These are phyloP conservation scores for Solanum hybrid DNA, from an alignment of 305 asterid species.

Conservation along the genomic window DNA sequence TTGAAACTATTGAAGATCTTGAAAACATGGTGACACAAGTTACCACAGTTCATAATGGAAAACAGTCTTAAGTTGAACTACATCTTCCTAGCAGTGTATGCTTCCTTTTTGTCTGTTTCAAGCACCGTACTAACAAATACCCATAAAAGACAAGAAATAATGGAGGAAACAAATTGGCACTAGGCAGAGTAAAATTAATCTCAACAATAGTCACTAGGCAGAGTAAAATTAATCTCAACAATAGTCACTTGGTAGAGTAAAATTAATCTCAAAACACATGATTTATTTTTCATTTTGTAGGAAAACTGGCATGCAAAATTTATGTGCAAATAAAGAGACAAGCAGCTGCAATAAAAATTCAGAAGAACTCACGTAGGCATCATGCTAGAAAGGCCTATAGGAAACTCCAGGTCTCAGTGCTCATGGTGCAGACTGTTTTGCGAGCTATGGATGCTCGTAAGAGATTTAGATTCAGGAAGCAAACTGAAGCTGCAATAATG, in stretches of 20 bases:
- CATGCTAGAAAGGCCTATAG: slow-evolving; percentile 54
- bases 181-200: not conserved
- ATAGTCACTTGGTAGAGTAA: not conserved
- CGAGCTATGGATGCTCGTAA: slow-evolving; percentile 71
- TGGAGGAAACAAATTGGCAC: not conserved
- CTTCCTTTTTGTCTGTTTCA: not conserved
- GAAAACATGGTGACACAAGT: not conserved
- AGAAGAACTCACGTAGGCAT: slow-evolving; percentile 43
- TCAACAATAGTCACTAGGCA: not conserved
- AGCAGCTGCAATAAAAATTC: slow-evolving; percentile 86
- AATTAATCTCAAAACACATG: not conserved
- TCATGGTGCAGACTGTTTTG: slow-evolving; percentile 73
- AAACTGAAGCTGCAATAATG: slow-evolving; percentile 66
- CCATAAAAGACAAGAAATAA: not conserved
- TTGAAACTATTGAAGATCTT: slow-evolving; percentile 7
- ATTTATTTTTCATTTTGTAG: slow-evolving; percentile 31
- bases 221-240: not conserved
- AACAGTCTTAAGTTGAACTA: not conserved
- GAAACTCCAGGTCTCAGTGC: slow-evolving; percentile 46
- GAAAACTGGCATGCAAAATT: slow-evolving; percentile 71
- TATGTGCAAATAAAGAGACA: slow-evolving; percentile 50
- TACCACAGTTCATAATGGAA: not conserved
- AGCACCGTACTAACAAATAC: not conserved
- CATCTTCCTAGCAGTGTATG: not conserved
- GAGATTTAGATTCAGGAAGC: slow-evolving; percentile 52